phyloP scores from a whole-genome alignment of 176 grass and related monocot species.

The Oryza brachyantha region DNA sequence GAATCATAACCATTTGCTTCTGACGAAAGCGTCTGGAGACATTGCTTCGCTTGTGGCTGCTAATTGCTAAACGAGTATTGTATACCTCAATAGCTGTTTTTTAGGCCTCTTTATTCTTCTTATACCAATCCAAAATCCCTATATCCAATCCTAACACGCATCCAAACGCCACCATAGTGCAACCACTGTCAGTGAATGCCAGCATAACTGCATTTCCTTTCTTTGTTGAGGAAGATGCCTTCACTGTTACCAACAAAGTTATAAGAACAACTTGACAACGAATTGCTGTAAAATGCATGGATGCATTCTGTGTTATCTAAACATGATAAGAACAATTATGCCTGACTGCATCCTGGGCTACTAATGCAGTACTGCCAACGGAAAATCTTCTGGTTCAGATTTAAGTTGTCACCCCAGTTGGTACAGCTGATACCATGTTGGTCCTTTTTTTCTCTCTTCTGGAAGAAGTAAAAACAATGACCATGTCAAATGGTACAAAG shows the following conservation, averaged over 20 bases:
- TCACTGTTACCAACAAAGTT: neutral
- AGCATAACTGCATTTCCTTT: neutral
- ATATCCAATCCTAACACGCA: neutral
- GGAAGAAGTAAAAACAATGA: slow-evolving; percentile 32
- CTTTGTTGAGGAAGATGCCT: neutral
- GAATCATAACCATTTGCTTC: slow-evolving; percentile 48
- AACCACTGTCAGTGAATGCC: neutral
- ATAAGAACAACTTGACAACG: neutral
- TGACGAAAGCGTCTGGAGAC: slow-evolving; percentile 41
- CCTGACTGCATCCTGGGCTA: neutral
- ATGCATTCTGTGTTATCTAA: neutral
- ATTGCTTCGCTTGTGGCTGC: slow-evolving; percentile 27
- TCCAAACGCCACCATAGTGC: neutral
- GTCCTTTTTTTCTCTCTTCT: neutral
- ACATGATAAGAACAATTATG: neutral
- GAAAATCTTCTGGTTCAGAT: slow-evolving; percentile 3
- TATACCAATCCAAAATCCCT: neutral
- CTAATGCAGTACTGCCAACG: neutral
- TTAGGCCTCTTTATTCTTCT: neutral
- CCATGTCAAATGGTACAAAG: slow-evolving; percentile 31
- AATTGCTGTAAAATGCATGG: neutral
- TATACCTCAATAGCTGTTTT: neutral
- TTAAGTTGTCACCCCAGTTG: neutral
- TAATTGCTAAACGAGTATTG: neutral
- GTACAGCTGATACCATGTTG: neutral